A percentile compares a stretch with the other conserved stretches of the same genome.
These are phyloP conservation scores for Diaporthe longicolla DNA, from an alignment of 2,329 filamentous ascomycete genomes.

Conservation along the genomic window DNA sequence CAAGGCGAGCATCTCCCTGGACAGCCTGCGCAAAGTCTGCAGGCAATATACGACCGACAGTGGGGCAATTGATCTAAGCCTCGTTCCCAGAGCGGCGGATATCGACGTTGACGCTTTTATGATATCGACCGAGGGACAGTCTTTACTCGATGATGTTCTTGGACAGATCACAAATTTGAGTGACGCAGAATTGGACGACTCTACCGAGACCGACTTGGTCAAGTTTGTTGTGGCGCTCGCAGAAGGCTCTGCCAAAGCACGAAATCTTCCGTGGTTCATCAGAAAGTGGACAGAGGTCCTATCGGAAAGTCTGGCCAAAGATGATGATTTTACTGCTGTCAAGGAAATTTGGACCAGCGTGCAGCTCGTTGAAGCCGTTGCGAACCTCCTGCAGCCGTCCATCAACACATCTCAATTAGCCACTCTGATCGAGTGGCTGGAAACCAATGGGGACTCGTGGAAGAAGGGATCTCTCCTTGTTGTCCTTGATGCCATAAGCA, in stretches of 20 bases:
- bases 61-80: slow-evolving; percentile 57
- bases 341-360: slow-evolving; percentile 49
- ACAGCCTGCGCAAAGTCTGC: slow-evolving; percentile 60
- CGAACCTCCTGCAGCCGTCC: slow-evolving; percentile 56
- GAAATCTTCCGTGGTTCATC: slow-evolving; percentile 62
- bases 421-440: slow-evolving; percentile 60
- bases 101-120: slow-evolving; percentile 65
- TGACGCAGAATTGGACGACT: slow-evolving; percentile 40
- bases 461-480: slow-evolving; percentile 55
- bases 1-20: slow-evolving; percentile 53
- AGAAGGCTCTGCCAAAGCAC: slow-evolving; percentile 59
- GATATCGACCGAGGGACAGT: slow-evolving; percentile 54
- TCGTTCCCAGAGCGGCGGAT: slow-evolving; percentile 57
- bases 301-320: slow-evolving; percentile 50
- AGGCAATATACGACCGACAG: slow-evolving; percentile 57
- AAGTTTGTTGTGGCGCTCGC: slow-evolving; percentile 60
- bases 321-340: slow-evolving; percentile 36
- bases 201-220: slow-evolving; percentile 40
- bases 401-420: slow-evolving; percentile 61
- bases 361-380: slow-evolving; percentile 46
- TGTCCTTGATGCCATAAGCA: slow-evolving; percentile 59
- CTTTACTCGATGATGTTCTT: slow-evolving; percentile 58
- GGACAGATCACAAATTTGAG: slow-evolving; percentile 49
- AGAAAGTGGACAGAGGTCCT: slow-evolving; percentile 63
- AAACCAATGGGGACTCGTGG: slow-evolving; percentile 49